These are phyloP conservation scores for Ajuga chamaepitys DNA, from an alignment of 257 asterid genomes.

Conservation along the genomic window DNA sequence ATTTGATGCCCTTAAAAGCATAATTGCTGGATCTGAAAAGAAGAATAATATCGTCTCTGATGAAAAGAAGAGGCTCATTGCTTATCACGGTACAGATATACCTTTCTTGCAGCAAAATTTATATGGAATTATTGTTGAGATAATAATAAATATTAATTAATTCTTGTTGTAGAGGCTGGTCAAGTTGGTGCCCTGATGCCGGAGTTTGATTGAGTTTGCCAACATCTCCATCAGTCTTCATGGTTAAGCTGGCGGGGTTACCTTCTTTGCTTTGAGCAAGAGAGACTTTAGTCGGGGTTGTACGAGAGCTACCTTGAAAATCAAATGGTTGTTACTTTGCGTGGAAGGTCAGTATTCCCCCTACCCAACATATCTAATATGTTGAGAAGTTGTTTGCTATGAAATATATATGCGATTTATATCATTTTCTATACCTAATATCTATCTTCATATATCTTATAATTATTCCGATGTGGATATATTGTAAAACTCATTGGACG, in stretches of 20 bases:
- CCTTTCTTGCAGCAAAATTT: no score
- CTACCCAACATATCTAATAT: no score
- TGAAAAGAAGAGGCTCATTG: conserved; percentile 88
- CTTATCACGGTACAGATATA: conserved; percentile 66
- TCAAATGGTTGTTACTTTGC: conserved; percentile 98
- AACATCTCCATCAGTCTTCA: conserved; percentile 98
- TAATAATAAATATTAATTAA: background rate
- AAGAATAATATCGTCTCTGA: conserved; percentile 97
- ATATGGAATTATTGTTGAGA: no score
- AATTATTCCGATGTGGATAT: no score
- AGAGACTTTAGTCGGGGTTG: conserved; percentile 91
- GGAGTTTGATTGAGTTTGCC: conserved; percentile 95
- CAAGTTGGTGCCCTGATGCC: conserved; percentile 99
- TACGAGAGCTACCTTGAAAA: conserved; percentile 97
- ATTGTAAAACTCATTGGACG: no score
- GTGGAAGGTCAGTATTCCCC: conserved; percentile 67
- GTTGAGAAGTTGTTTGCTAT: no score
- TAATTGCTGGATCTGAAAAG: conserved; percentile 99
- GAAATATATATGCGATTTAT: no score
- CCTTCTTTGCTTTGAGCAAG: conserved; percentile 97
- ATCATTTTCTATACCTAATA: no score
- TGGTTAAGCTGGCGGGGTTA: conserved; percentile 99
- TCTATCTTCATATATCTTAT: no score
- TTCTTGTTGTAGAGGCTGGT: conserved; percentile 72
- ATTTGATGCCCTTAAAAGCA: conserved; percentile 93